A percentile compares a stretch with the other conserved stretches of the same genome.
phyloP scores from a whole-genome alignment of 768 basidiomycete species.

The Antrodiella citrinella region DNA sequence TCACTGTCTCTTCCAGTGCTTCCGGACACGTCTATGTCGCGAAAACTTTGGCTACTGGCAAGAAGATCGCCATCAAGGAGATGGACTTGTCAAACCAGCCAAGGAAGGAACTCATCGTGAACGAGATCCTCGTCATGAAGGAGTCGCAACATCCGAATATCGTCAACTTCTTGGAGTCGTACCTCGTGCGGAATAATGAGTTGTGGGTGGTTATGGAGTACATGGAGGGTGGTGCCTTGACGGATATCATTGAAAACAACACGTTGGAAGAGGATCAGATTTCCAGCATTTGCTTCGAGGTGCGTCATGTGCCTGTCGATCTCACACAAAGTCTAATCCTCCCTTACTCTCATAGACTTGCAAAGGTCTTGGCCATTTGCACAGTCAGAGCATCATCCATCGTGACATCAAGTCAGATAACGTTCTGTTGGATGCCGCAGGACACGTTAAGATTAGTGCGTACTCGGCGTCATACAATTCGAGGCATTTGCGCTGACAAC shows the following conservation, averaged over 20 bases:
- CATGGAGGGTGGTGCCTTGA: constrained; percentile 97
- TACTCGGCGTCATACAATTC: constrained; percentile 13
- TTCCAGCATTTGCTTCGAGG: constrained; percentile 85
- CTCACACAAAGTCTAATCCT: constrained; percentile 3
- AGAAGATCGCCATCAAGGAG: constrained; percentile 96
- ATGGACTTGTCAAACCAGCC: constrained; percentile 96
- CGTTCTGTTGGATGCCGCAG: constrained; percentile 85
- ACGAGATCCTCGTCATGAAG: constrained; percentile 98
- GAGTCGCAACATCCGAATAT: constrained; percentile 97
- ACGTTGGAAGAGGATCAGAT: constrained; percentile 93
- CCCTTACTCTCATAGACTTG: constrained; percentile 61
- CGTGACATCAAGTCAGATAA: constrained; percentile 98
- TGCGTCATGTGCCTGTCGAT: constrained; percentile 30
- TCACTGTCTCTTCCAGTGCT: constrained; percentile 72
- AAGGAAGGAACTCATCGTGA: constrained; percentile 94
- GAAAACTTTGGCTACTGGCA: constrained; percentile 74
- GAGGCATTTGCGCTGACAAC: constrained; percentile 2
- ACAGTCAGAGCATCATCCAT: constrained; percentile 92
- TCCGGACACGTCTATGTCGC: constrained; percentile 98
- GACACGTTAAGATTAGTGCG: constrained; percentile 96
- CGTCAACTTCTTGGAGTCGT: constrained; percentile 90
- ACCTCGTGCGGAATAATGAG: constrained; percentile 80
- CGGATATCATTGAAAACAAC: constrained; percentile 97
- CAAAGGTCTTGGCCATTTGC: constrained; percentile 88
- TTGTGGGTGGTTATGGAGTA: constrained; percentile 99